Evolutionary conservation across 202 grass and related monocot species (phyloP).

Genomic region (Musa balbisiana): DNA sequence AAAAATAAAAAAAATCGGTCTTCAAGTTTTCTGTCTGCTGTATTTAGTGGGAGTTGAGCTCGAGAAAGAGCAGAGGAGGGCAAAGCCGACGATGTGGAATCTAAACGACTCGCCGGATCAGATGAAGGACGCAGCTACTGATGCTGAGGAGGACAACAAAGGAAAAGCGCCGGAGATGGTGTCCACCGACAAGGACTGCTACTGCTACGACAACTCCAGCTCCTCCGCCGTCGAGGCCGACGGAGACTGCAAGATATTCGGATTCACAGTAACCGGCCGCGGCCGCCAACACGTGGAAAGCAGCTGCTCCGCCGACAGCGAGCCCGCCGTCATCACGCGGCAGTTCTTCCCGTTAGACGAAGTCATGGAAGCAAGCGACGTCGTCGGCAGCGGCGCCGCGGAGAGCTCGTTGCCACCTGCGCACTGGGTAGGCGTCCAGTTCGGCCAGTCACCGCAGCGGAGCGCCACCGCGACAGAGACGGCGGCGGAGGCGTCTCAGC

Average conservation of each 20-base stretch:
- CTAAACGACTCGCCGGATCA: slow-evolving; percentile 21
- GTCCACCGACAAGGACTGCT: neutral
- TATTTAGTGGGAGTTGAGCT: neutral
- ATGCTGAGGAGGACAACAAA: neutral
- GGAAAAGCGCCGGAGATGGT: neutral
- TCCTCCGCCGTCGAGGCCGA: neutral
- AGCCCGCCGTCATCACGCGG: neutral
- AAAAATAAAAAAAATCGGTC: neutral
- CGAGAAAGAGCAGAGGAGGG: neutral
- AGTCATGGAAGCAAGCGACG: neutral
- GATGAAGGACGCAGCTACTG: neutral
- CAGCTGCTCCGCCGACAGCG: neutral
- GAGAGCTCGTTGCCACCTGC: neutral
- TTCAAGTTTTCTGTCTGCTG: too few relatives aligned
- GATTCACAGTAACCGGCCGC: neutral
- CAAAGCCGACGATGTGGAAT: slow-evolving; percentile 16
- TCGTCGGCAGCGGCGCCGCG: neutral
- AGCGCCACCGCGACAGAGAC: neutral
- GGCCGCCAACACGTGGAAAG: neutral
- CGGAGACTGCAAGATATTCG: neutral
- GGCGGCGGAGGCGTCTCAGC: neutral
- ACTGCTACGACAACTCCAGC: neutral
- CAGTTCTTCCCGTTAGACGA: slow-evolving; percentile 21
- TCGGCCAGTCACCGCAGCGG: neutral
- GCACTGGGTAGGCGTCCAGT: slow-evolving; percentile 19